These are phyloP conservation scores for Termitomyces titanicus DNA, from an alignment of 768 basidiomycete genomes.

Conservation along the genomic window DNA sequence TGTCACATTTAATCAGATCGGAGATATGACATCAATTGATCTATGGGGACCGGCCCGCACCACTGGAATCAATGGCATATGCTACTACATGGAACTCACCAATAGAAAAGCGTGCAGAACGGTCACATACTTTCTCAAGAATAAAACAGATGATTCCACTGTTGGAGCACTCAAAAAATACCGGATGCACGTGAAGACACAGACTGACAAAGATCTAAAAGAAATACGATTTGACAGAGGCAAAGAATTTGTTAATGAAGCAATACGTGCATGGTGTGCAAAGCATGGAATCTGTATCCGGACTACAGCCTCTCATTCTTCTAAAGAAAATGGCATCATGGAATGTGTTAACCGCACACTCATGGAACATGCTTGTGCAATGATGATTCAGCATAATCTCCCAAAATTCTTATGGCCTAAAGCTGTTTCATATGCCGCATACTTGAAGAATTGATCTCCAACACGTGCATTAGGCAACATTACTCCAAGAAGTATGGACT, in stretches of 20 bases:
- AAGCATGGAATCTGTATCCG: neutral
- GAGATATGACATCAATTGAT: too few relatives aligned
- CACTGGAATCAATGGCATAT: too few relatives aligned
- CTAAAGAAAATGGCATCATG: neutral
- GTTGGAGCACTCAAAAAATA: slow-evolving; percentile 11
- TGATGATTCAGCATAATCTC: too few relatives aligned
- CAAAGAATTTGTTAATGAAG: neutral
- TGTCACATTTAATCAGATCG: too few relatives aligned
- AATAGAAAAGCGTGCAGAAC: slow-evolving; percentile 15
- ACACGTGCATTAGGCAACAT: too few relatives aligned
- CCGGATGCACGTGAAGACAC: neutral
- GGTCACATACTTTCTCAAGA: slow-evolving; percentile 10
- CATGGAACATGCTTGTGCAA: too few relatives aligned
- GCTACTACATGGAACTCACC: slow-evolving; percentile 26
- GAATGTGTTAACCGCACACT: too few relatives aligned
- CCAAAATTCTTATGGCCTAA: too few relatives aligned
- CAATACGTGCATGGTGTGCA: neutral
- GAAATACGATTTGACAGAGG: neutral
- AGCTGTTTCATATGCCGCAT: too few relatives aligned
- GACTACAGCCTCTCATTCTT: neutral
- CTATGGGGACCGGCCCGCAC: too few relatives aligned
- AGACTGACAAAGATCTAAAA: neutral
- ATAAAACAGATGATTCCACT: slow-evolving; percentile 1
- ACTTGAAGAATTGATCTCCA: too few relatives aligned
- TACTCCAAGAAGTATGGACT: too few relatives aligned